A percentile compares a stretch with the other conserved stretches of the same genome.
phyloP scores from a whole-genome alignment of 1,284 basidiomycete species.

The Stereum hirsutum region DNA sequence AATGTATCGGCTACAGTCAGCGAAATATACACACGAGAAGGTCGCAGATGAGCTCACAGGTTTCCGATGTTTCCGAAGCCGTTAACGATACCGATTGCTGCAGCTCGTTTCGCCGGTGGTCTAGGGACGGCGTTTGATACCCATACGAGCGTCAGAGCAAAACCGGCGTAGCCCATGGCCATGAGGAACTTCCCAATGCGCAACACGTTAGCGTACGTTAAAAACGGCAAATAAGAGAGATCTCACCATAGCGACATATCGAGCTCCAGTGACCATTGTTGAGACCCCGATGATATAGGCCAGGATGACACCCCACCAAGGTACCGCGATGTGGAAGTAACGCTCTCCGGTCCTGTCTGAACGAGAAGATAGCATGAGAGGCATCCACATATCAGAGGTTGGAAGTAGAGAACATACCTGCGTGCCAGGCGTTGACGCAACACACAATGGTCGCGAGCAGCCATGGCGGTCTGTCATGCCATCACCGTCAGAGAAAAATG shows the following conservation, averaged over 20 bases:
- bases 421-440: slow-evolving; percentile 56
- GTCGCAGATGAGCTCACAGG: slow-evolving; percentile 18
- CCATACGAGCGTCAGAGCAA: slow-evolving; percentile 54
- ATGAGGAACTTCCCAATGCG: no score
- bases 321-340: slow-evolving; percentile 55
- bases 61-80: slow-evolving; percentile 31
- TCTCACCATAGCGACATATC: slow-evolving; percentile 62
- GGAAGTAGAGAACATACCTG: slow-evolving; percentile 43
- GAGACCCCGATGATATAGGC: slow-evolving; percentile 55
- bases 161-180: no score
- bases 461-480: slow-evolving; percentile 48
- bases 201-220: no score
- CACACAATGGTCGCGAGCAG: slow-evolving; percentile 45
- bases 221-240: no score
- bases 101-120: slow-evolving; percentile 50
- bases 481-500: no score
- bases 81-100: slow-evolving; percentile 34
- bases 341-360: slow-evolving; percentile 53
- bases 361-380: no score
- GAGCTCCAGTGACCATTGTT: slow-evolving; percentile 42
- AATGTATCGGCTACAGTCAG: no score
- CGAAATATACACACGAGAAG: no score
- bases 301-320: slow-evolving; percentile 51
- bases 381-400: no score
- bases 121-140: slow-evolving; percentile 53